Percentiles rank a stretch among this genome's conserved stretches.
These are phyloP conservation scores for Alternaria arbusti DNA, from an alignment of 2,329 filamentous ascomycete genomes.

Conservation along the genomic window DNA sequence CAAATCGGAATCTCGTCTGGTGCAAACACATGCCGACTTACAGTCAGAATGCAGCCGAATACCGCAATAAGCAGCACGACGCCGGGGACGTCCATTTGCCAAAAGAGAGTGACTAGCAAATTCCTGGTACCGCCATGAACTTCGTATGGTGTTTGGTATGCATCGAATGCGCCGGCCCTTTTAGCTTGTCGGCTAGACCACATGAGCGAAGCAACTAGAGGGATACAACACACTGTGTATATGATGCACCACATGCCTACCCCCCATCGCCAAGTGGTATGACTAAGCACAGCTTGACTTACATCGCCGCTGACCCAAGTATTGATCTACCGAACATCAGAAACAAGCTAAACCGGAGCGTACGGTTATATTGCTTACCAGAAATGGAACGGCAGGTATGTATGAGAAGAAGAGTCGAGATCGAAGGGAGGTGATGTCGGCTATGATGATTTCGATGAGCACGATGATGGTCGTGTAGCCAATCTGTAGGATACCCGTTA, in stretches of 20 bases:
- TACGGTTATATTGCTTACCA: background rate
- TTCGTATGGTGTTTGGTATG: slow-evolving; percentile 55
- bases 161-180: slow-evolving; percentile 56
- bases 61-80: slow-evolving; percentile 56
- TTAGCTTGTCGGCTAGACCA: slow-evolving; percentile 59
- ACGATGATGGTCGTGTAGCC: slow-evolving; percentile 68
- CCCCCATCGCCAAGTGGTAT: slow-evolving; percentile 66
- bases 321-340: slow-evolving; percentile 51
- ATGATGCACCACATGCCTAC: slow-evolving; percentile 67
- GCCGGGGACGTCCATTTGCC: slow-evolving; percentile 62
- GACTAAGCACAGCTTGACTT: slow-evolving; percentile 56
- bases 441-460: slow-evolving; percentile 69
- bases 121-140: slow-evolving; percentile 46
- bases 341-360: background rate
- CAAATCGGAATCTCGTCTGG: background rate
- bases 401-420: slow-evolving; percentile 70
- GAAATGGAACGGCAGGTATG: slow-evolving; percentile 45
- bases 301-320: slow-evolving; percentile 69
- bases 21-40: background rate
- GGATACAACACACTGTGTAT: slow-evolving; percentile 63
- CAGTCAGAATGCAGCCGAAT: slow-evolving; percentile 56
- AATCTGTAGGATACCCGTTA: background rate
- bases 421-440: slow-evolving; percentile 68
- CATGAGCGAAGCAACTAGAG: slow-evolving; percentile 60
- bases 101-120: slow-evolving; percentile 57